Evolutionary conservation across 495 filamentous ascomycete species (phyloP), one percentile per base, ranked within the genome.

Genomic region (Pseudevernia furfuracea): DNA sequence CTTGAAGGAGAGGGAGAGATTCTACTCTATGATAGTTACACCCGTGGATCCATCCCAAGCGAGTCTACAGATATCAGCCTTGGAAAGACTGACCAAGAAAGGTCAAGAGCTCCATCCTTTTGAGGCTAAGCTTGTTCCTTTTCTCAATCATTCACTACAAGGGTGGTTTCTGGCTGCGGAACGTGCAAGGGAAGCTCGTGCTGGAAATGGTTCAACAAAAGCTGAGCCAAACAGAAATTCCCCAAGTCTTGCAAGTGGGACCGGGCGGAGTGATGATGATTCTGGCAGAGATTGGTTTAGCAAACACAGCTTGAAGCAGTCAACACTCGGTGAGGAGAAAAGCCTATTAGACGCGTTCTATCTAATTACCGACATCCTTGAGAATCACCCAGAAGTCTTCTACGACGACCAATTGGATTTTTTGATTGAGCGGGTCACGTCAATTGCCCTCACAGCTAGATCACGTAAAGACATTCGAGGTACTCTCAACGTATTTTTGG

Each of bases 371-470:
- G 85, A 91, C 69, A 77, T 94, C 64, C 87, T 94, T 74, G 92
- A 88, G 68, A 87, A 93, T 75, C 93, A 91, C 74, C 88, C 87
- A 72, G 89, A 87, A 64, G 82, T 86, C 37, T 88, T 91, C 46
- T 80, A 82, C 44, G 84, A 89, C 58, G 79, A 80, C 36, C 86
- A 90, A 60, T 79, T 92, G 49, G 82, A 82, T 61, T 71, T 74
- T 12, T 73, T 98, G 58, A 81, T 98, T 39, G 79, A 81, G 32
- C 81, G 82, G 21, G 76, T 91, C 15, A 81, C 94, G 55, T 79
- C 77, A 14, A 87, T 95, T 17, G 94, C 89, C 79, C 84, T 80
- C 66, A 86, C 83, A 62, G 95, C 93, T 3, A 88, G 83, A 43
- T 78, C 86, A 48, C 82, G 85, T 28, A 79, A 79, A 28, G 92